Conservation (phyloP, 1,284 basidiomycete genomes). For the Testicularia cyperi region DNA sequence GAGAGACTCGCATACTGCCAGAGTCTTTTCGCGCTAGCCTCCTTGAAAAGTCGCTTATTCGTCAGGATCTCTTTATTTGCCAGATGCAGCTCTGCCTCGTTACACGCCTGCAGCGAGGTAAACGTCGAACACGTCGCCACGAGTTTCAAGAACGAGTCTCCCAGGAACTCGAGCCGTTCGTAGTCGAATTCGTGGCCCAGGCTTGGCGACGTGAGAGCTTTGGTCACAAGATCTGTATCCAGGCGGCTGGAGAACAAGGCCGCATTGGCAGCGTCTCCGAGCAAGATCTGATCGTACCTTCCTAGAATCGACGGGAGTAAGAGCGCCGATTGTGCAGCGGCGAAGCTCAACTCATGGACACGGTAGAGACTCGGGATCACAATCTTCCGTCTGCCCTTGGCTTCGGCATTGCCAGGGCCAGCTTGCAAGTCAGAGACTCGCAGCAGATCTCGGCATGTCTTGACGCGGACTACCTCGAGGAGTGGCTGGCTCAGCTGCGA, state of each 20-base stretch:
- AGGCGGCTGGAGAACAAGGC: constrained; percentile 9
- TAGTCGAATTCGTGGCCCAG: constrained; percentile 21
- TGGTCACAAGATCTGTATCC: constrained; percentile 7
- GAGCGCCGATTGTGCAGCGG: constrained; percentile 3
- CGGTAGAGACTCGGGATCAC: constrained; percentile 16
- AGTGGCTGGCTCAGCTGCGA: too few relatives aligned
- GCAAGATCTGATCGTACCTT: constrained; percentile 30
- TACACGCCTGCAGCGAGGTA: constrained; percentile 7
- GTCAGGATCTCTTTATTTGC: constrained; percentile 31
- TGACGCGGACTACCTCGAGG: too few relatives aligned
- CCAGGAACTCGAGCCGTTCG: constrained; percentile 42
- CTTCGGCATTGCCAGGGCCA: too few relatives aligned
- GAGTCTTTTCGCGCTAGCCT: constrained; percentile 16
- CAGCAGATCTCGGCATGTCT: too few relatives aligned
- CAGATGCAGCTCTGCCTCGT: constrained; percentile 36
- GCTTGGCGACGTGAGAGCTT: constrained; percentile 24
- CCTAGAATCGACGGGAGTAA: constrained; percentile 40
- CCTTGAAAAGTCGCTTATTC: constrained; percentile 28
- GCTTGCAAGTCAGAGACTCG: too few relatives aligned
- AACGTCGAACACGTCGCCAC: constrained; percentile 37
- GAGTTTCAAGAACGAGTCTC: constrained; percentile 44
- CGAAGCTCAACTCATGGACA: constrained; percentile 7
- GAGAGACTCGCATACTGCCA: constrained; percentile 8
- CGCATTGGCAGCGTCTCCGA: constrained; percentile 14
- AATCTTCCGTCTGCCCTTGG: too few relatives aligned